Conservation (phyloP, 208 protist genomes). For the Wallacemonas sp. region DNA sequence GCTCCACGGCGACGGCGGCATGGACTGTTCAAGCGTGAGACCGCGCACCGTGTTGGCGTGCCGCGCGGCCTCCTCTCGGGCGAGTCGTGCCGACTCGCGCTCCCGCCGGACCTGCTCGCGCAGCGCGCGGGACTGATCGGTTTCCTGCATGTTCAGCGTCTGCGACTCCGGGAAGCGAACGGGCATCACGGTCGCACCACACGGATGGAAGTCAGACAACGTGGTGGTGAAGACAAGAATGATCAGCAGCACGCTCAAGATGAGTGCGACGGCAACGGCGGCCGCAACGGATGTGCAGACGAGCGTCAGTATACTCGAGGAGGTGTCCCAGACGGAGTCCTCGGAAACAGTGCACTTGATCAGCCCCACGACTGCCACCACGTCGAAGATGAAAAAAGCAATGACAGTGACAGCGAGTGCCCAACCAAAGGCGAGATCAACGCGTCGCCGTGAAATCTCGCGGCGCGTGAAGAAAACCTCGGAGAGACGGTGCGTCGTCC, state of each 20-base stretch:
- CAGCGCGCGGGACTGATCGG: background rate
- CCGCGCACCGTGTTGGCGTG: constrained; percentile 11
- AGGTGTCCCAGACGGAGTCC: no score
- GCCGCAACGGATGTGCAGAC: background rate
- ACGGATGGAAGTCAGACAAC: background rate
- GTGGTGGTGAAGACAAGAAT: background rate
- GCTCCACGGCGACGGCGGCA: constrained; percentile 1
- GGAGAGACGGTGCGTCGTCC: background rate
- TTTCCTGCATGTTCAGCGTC: background rate
- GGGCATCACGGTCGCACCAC: background rate
- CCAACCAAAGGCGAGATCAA: constrained; percentile 2
- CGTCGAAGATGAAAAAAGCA: background rate
- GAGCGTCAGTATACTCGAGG: background rate
- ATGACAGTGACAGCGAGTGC: background rate
- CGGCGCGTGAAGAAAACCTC: constrained; percentile 9
- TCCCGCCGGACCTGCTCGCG: constrained; percentile 4
- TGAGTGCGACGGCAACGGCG: background rate
- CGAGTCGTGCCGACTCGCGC: background rate
- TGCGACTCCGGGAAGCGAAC: background rate
- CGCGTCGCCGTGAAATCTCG: background rate
- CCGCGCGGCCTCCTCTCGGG: background rate
- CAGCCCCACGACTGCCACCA: no score
- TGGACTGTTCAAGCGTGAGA: constrained; percentile 14
- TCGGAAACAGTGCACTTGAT: no score
- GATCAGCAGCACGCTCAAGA: background rate